Base-by-base conservation (phyloP, 768 basidiomycete species). In the Solioccasus polychromus region DNA sequence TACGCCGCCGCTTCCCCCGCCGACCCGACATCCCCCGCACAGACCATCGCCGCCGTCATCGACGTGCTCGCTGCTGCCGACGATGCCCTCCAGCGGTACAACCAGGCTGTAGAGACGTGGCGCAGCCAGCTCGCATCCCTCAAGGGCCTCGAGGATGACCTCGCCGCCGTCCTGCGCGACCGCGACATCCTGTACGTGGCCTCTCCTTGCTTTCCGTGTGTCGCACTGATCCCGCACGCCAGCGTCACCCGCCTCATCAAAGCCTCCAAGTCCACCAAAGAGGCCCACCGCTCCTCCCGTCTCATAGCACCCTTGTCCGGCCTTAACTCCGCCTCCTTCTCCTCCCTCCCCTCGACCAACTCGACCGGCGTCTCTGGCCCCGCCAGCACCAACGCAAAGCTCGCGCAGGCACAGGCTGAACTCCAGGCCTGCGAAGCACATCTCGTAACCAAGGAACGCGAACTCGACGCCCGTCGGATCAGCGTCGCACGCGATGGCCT, bases 191-290 rank as follows among this genome's bases (percentile, higher is more conserved):
- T 91, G 89, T 90, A 51, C 58, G 85, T 75, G 10, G 38, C 6
- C 37, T 36, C 9, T 18, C 32, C 28, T 24, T 29, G 5, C 14
- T 20, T 22, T 18, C n/a, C n/a, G n/a, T n/a, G n/a, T n/a, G n/a
- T n/a, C n/a, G n/a, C n/a, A n/a, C n/a, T n/a, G n/a, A n/a, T n/a
- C n/a, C n/a, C n/a, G n/a, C n/a, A n/a, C 8, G 6, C 7, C 51
- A 92, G 88, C 2, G 83, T 91, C 17, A 88, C 83, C 2, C 78
- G 88, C 8, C 75, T 91, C 38, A 80, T 91, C 55, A 91, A 91
- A 57, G 80, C 79, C 3, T 87, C 88, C 19, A 88, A 85, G 54
- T 68, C 72, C 2, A 62, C 68, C 3, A 71, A 66, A 57, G 77
- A 68, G 42, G 58, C 52, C 35, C 44, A 57, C 35, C 71, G 30